Evolutionary conservation across 2,329 filamentous ascomycete species (phyloP), one percentile per base, ranked within the genome.

Genomic region (Epichloe baconii): DNA sequence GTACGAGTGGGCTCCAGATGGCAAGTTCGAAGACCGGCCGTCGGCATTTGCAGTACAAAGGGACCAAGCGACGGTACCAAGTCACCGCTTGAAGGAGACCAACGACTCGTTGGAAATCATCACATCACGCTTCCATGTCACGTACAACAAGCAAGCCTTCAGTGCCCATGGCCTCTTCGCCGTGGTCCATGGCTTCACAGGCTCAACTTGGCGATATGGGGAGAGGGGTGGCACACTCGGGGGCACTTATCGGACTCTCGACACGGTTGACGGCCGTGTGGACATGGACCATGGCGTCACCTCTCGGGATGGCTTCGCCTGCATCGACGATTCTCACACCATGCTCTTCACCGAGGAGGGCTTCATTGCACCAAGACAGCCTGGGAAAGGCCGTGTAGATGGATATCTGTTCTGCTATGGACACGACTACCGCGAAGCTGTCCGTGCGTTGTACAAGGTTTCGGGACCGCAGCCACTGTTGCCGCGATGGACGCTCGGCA

Each of bases 331-430:
- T 56, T 72, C 69, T 46, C 62, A 69, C 15, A 73, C 72, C 0
- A 80, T 82, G 75, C 64, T 82, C 2, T 80, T 82, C 53, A 71
- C 76, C 43, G 66, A 64, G 1, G 60, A 75, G 26, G 75, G 76
- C 0, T 80, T 75, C 58, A 71, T 80, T 17, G 69, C 72, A 0
- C 68, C 71, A 1, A 68, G 78, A 38, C 63, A 58, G 21, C 49
- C 67, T 1, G 75, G 75, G 0, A 10, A 7, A 0, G 53, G 14
- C 15, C 68, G 77, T 3, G 68, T 76, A 23, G 79, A 82, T 57
- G 73, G 75, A 2, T 82, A 83, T 61, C 66, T 83, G 2, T 82
- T 82, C 62, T 67, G 70, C 43, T 82, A 80, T 56, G 79, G 78
- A 2, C 71, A 69, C 52, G 75, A 81, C 55, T 82, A 76, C 57